Base-by-base conservation (phyloP, 768 basidiomycete genomes). In the Mycena belliarum region DNA sequence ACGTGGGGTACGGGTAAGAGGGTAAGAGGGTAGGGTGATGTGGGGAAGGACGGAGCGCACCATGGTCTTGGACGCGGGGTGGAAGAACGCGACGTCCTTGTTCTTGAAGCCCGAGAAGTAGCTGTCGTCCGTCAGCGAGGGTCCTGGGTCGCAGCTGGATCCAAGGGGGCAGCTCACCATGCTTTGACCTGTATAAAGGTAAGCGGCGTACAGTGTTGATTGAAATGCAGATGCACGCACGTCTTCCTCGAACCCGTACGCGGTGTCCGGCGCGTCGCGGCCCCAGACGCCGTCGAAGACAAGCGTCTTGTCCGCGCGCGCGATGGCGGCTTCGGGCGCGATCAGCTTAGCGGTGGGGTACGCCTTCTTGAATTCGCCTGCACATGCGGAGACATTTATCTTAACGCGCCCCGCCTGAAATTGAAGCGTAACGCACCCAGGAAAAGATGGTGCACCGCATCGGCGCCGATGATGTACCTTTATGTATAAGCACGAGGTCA, bases 11-110 rank as follows among this genome's bases (percentile, higher is more conserved):
- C 48, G 47, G 6, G 6, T 7, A 6, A 6, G 11, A 28, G 0
- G 33, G 2, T 32, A 32, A 32, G 23, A 15, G n/a, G 29, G 20
- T 15, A n/a, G 23, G 23, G 25, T 46, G 4, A 23, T 29, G n/a
- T n/a, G 29, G 29, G 14, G 29, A 32, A 32, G 29, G 29, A 32
- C 29, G 7, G 14, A 7, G 44, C 23, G 76, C 45, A 95, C 81
- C 56, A 95, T 73, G 0, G 87, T 82, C 68, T 84, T 88, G 10
- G 86, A 88, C 1, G 82, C 76, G 18, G 76, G 72, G 65, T 96
- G 93, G 58, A 88, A 82, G 72, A 93, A 93, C 0, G 91, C 91
- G 18, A 95, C 83, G 47, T 95, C 93, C 68, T 89, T 88, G 67
- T 90, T 92, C 63, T 73, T 76, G 66, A 84, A 81, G 0, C 88